These are phyloP conservation scores for Verticillium dahliae DNA, from an alignment of 2,329 filamentous ascomycete genomes.

Conservation along the genomic window DNA sequence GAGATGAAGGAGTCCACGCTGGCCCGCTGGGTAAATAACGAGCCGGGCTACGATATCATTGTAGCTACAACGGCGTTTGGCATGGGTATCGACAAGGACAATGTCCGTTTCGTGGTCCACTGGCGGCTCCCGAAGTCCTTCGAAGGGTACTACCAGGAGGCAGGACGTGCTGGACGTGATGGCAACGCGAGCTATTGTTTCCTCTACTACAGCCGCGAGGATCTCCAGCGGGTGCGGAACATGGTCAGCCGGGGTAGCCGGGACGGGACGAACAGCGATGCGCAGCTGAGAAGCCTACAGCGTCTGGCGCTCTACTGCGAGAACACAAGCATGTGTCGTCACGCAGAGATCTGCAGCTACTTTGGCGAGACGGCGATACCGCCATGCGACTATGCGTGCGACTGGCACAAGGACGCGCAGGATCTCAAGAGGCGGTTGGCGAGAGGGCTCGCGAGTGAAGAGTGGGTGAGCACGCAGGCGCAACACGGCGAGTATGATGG, in stretches of 20 bases:
- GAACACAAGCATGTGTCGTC: slow-evolving; percentile 64
- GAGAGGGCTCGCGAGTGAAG: slow-evolving; percentile 50
- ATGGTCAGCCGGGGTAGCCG: slow-evolving; percentile 44
- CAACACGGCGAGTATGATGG: slow-evolving; percentile 50
- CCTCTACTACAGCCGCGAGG: slow-evolving; percentile 84
- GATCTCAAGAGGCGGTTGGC: slow-evolving; percentile 51
- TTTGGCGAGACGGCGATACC: slow-evolving; percentile 61
- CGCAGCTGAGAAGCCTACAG: slow-evolving; percentile 56
- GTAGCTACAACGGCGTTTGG: slow-evolving; percentile 95
- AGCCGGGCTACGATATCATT: slow-evolving; percentile 78
- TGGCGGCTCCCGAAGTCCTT: slow-evolving; percentile 93
- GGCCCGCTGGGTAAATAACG: slow-evolving; percentile 64
- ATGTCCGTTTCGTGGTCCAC: slow-evolving; percentile 90
- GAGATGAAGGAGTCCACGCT: slow-evolving; percentile 66
- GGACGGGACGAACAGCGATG: slow-evolving; percentile 33
- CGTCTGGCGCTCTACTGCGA: slow-evolving; percentile 79
- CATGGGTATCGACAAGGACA: slow-evolving; percentile 95
- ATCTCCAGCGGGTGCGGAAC: slow-evolving; percentile 66
- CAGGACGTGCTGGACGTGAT: slow-evolving; percentile 83
- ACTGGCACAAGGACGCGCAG: slow-evolving; percentile 65
- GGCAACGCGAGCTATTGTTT: slow-evolving; percentile 83
- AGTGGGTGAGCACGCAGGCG: slow-evolving; percentile 58
- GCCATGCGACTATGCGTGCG: slow-evolving; percentile 67
- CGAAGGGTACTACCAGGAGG: slow-evolving; percentile 95
- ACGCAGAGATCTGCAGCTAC: slow-evolving; percentile 67